phyloP scores from a whole-genome alignment of 495 filamentous ascomycete genomes.

The Podospora fimiseda region DNA sequence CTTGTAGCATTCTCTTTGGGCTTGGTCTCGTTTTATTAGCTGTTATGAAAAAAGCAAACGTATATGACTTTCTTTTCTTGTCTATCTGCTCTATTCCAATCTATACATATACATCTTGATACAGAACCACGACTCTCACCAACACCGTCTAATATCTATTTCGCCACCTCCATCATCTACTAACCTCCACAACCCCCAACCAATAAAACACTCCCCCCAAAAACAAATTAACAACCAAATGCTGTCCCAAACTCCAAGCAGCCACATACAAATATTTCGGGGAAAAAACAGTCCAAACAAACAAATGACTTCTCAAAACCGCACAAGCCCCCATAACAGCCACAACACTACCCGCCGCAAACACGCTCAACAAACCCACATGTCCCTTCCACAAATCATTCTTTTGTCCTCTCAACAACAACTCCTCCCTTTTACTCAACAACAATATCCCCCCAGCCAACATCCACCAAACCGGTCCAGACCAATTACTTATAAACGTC shows the following conservation, averaged over 20 bases:
- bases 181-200: conserved; percentile 32
- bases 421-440: conserved; percentile 17
- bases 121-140: too few relatives aligned
- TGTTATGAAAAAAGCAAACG: too few relatives aligned
- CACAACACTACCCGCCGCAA: conserved; percentile 50
- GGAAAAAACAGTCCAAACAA: conserved; percentile 98
- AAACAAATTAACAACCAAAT: conserved; percentile 62
- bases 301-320: conserved; percentile 76
- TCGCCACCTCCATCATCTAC: background rate
- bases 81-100: too few relatives aligned
- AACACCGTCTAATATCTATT: background rate
- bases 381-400: conserved; percentile 37
- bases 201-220: conserved; percentile 52
- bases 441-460: conserved; percentile 54
- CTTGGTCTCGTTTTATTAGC: too few relatives aligned
- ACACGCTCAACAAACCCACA: conserved; percentile 58
- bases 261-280: conserved; percentile 92
- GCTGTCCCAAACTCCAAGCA: conserved; percentile 78
- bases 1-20: too few relatives aligned
- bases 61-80: too few relatives aligned
- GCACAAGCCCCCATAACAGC: conserved; percentile 89
- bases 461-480: conserved; percentile 82
- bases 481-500: conserved; percentile 87
- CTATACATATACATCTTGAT: too few relatives aligned
- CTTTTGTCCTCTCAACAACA: background rate